Percentiles rank a stretch among this genome's conserved stretches.
Conservation (phyloP, 345 rosid genomes). For the Salix dunnii region DNA sequence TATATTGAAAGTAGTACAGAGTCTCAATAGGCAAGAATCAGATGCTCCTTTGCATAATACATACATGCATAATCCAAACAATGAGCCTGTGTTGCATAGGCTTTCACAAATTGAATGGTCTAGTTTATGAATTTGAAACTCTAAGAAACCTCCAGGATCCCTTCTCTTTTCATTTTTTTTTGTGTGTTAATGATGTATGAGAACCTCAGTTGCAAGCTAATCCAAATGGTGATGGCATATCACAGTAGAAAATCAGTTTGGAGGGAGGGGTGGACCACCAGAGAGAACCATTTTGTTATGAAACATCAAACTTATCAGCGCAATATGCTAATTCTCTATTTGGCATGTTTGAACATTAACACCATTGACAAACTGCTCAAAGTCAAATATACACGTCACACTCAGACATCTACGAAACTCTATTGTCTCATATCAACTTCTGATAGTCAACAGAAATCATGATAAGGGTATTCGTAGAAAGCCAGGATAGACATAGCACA, state of each 20-base stretch:
- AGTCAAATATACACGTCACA: background rate
- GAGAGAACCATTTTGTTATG: too few species aligned
- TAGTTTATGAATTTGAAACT: background rate
- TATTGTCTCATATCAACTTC: background rate
- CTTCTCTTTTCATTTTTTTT: too few species aligned
- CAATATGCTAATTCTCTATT: too few species aligned
- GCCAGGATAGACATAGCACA: too few species aligned
- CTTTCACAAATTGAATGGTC: background rate
- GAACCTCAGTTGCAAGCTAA: background rate
- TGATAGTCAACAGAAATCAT: background rate
- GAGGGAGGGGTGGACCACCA: too few species aligned
- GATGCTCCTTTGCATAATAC: too few species aligned
- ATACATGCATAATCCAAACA: background rate
- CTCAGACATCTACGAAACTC: background rate
- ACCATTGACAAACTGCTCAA: background rate
- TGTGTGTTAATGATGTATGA: background rate
- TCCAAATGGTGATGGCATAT: background rate
- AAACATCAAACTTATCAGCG: too few species aligned
- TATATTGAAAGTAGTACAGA: too few species aligned
- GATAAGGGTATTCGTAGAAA: background rate
- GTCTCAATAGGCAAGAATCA: too few species aligned
- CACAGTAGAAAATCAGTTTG: too few species aligned
- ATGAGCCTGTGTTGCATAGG: background rate
- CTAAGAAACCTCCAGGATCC: background rate
- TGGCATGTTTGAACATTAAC: background rate